Percentiles rank a stretch among this genome's conserved stretches.
Evolutionary conservation across 495 filamentous ascomycete genomes (phyloP).

Genomic region (Lineolata rhizophorae): DNA sequence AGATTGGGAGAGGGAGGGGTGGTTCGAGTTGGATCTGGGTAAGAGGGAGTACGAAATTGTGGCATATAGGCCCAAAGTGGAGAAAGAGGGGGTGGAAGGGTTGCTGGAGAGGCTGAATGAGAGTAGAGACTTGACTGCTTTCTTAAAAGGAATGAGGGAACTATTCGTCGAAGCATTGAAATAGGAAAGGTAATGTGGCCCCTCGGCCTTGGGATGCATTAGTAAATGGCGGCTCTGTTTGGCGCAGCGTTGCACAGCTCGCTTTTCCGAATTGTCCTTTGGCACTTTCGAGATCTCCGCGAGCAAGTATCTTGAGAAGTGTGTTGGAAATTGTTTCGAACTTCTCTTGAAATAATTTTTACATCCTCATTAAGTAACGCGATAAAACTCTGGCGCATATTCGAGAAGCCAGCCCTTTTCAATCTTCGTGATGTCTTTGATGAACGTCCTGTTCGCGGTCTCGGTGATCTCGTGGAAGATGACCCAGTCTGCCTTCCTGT

Average conservation of each 20-base stretch:
- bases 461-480: slow-evolving; percentile 92
- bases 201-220: not conserved
- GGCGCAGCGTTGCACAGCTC: too few relatives aligned
- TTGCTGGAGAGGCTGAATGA: slow-evolving; percentile 64
- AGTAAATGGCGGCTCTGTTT: not conserved
- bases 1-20: slow-evolving; percentile 75
- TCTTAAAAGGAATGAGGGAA: slow-evolving; percentile 84
- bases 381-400: slow-evolving; percentile 73
- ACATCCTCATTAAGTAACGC: slow-evolving; percentile 7
- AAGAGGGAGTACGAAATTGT: slow-evolving; percentile 67
- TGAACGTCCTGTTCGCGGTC: slow-evolving; percentile 72
- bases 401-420: slow-evolving; percentile 80
- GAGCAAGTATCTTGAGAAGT: too few relatives aligned
- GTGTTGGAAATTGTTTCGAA: too few relatives aligned
- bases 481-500: slow-evolving; percentile 94
- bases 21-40: slow-evolving; percentile 73
- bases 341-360: slow-evolving; percentile 1
- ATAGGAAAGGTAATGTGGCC: too few relatives aligned
- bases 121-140: slow-evolving; percentile 51
- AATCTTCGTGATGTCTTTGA: slow-evolving; percentile 78
- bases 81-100: slow-evolving; percentile 45
- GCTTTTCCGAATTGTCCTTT: too few relatives aligned
- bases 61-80: slow-evolving; percentile 51
- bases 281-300: too few relatives aligned
- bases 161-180: slow-evolving; percentile 46